phyloP scores from a whole-genome alignment of 2,329 filamentous ascomycete genomes.

The Byssochlamys sp. region DNA sequence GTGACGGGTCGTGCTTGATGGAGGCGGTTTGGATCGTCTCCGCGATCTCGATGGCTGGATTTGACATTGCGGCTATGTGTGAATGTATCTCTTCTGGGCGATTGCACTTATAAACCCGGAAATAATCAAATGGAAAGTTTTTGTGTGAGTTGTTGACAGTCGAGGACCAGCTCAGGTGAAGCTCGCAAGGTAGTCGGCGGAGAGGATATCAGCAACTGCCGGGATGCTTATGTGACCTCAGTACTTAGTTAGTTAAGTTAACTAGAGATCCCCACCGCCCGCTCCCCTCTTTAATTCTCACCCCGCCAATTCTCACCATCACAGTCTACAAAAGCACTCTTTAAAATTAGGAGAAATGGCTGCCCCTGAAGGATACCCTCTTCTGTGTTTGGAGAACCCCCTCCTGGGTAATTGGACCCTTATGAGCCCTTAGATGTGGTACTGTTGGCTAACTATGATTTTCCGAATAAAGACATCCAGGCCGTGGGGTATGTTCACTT shows the following conservation, averaged over 20 bases:
- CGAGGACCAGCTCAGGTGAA: neutral
- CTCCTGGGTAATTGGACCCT: slow-evolving; percentile 61
- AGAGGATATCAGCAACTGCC: neutral
- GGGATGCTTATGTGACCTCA: neutral
- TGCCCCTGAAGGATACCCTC: slow-evolving; percentile 66
- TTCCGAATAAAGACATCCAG: slow-evolving; percentile 66
- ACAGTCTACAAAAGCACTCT: neutral
- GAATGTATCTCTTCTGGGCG: neutral
- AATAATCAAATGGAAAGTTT: neutral
- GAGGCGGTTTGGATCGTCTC: slow-evolving; percentile 72
- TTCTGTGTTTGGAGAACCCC: slow-evolving; percentile 93
- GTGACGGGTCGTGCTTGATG: slow-evolving; percentile 63
- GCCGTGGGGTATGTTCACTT: slow-evolving; percentile 51
- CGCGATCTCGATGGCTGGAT: slow-evolving; percentile 57
- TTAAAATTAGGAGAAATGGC: slow-evolving; percentile 50
- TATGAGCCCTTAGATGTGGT: neutral
- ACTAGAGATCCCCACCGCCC: neutral
- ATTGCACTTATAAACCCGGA: neutral
- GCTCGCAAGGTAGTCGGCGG: neutral
- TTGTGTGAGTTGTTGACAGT: neutral
- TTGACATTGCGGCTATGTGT: neutral
- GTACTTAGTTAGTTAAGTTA: neutral
- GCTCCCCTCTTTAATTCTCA: neutral
- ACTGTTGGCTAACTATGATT: slow-evolving; percentile 3
- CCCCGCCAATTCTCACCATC: neutral